phyloP scores from a whole-genome alignment of 1,139 yeast species.

The Nakaseomyces uthaithaninus region DNA sequence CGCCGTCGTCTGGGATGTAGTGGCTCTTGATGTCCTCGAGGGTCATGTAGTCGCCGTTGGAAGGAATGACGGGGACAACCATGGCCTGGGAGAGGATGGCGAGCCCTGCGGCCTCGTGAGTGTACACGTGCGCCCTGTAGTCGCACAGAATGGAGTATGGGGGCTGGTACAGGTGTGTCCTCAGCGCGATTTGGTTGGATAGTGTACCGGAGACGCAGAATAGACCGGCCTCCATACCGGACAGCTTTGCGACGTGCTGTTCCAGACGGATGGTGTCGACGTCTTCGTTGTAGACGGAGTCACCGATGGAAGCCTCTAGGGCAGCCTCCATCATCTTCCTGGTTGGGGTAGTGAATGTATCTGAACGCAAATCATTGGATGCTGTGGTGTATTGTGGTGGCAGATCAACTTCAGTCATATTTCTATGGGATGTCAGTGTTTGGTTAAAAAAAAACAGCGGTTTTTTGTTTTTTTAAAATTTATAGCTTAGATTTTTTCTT shows the following conservation, averaged over 20 bases:
- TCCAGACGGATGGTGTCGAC: constrained; percentile 59
- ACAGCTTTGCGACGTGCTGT: constrained; percentile 51
- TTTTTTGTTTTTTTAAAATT: background rate
- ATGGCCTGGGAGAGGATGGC: constrained; percentile 87
- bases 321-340: constrained; percentile 62
- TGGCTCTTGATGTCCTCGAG: constrained; percentile 64
- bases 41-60: constrained; percentile 67
- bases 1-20: constrained; percentile 69
- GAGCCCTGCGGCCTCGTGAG: constrained; percentile 84
- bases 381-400: constrained; percentile 33
- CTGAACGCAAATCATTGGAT: constrained; percentile 66
- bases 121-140: constrained; percentile 73
- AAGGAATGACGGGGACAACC: constrained; percentile 77
- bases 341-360: constrained; percentile 91
- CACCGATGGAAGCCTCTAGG: constrained; percentile 61
- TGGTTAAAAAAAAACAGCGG: background rate
- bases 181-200: constrained; percentile 79
- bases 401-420: constrained; percentile 18
- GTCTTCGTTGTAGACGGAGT: constrained; percentile 85
- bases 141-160: constrained; percentile 84
- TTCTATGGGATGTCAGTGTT: background rate
- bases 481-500: too few species aligned
- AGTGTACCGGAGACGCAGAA: constrained; percentile 87
- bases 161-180: constrained; percentile 74
- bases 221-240: constrained; percentile 79